Base-by-base conservation (phyloP, 2,329 filamentous ascomycete species). In the Calonectria hongkongensis region DNA sequence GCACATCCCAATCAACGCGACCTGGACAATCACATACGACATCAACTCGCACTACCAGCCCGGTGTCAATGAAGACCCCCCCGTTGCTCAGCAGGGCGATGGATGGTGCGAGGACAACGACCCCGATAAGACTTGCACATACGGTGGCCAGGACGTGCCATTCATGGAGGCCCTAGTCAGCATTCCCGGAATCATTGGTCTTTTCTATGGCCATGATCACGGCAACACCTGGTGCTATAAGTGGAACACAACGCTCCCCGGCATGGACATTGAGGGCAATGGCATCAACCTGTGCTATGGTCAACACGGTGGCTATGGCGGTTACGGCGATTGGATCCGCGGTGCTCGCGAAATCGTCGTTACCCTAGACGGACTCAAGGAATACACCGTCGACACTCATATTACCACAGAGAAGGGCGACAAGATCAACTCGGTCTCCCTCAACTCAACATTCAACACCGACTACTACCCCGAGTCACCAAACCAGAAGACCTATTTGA, bases 141-240 rank as follows among this genome's bases (percentile, higher is more conserved):
- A 88, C 78, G 87, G 87, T 0, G 85, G 83, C 4, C 86, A 92
- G 67, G 92, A 94, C 69, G 81, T 85, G 0, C 85, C 87, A 0
- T 94, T 95, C 73, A 93, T 94, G 91, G 79, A 88, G 69, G 91
- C 91, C 0, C 78, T 94, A 3, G 83, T 88, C 0, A 82, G 86
- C 0, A 91, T 89, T 0, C 80, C 84, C 0, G 90, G 91, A 0
- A 75, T 94, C 16, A 87, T 91, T 54, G 90, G 85, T 0, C 77
- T 93, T 6, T 92, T 94, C 81, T 88, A 87, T 5, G 93, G 92
- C 0, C 93, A 95, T 74, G 92, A 94, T 75, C 93, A 94, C 72
- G 89, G 89, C 0, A 85, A 90, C 72, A 87, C 88, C 2, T 92
- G 90, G 90, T 92, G 89, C 76, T 87, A 84, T 68, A 86, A 84